Percentiles rank a stretch among this genome's conserved stretches.
phyloP scores from a whole-genome alignment of 176 grass and related monocot genomes.

The Oryza officinalis region DNA sequence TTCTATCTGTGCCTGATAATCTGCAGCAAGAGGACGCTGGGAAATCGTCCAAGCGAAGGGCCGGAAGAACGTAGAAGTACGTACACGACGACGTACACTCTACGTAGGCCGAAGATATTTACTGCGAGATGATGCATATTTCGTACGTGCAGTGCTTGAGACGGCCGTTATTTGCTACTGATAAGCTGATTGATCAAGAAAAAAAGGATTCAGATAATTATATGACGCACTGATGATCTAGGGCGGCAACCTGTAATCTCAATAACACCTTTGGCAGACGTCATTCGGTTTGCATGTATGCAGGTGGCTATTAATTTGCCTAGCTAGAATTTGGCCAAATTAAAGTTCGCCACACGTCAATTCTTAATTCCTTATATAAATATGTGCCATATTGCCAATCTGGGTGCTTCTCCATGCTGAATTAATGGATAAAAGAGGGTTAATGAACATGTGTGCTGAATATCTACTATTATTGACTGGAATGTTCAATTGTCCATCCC shows the following conservation, averaged over 20 bases:
- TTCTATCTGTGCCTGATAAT: background rate
- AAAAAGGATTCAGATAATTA: background rate
- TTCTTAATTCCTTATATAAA: background rate
- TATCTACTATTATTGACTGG: background rate
- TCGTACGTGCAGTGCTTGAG: background rate
- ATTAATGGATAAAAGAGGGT: background rate
- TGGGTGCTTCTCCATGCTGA: background rate
- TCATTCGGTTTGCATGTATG: background rate
- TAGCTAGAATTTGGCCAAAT: background rate
- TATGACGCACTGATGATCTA: background rate
- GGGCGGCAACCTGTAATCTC: background rate
- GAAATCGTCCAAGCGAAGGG: slow-evolving; percentile 32
- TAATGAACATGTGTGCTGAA: background rate
- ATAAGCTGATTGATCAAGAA: background rate
- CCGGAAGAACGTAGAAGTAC: slow-evolving; percentile 1
- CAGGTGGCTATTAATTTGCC: background rate
- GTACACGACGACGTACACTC: background rate
- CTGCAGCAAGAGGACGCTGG: background rate
- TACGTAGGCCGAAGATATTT: background rate
- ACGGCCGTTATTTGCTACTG: background rate
- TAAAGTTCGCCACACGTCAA: background rate
- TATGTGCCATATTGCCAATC: background rate
- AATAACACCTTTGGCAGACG: background rate
- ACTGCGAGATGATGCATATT: background rate
- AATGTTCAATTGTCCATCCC: background rate